Evolutionary conservation across 805 yeast genomes (phyloP), one percentile per base, ranked within the genome.

Genomic region (Cyberlindnera euphorbiae): DNA sequence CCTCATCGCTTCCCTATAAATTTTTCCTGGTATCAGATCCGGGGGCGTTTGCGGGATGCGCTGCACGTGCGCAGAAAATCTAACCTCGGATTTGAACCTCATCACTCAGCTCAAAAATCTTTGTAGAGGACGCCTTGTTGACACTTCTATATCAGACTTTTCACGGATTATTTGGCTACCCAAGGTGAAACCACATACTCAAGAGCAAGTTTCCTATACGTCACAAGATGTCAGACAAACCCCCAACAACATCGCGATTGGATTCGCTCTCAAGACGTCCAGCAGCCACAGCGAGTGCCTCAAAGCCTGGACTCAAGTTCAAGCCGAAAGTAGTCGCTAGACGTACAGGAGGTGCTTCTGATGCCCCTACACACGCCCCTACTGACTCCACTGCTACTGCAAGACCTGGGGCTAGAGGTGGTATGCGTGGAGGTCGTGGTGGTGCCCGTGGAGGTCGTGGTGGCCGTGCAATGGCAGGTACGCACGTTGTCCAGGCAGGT

Each of bases 301-400:
- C 63, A 2, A 75, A 76, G 49, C 73, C 84, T 7, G 67, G 76
- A 3, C 62, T 82, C 42, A 81, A 82, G 58, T 89, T 89, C 62
- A 78, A 79, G 58, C 97, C 97, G 3, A 89, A 89, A 58, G 80
- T 71, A 2, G 95, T 89, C 28, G 88, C 88, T 0, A 69, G 97
- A 60, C 77, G 86, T 55, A 64, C 87, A 9, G 96, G 87, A 49
- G 67, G 96, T 56, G 95, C 78, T 16, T 78, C 83, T 18, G 73
- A 75, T 36, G 89, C 88, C 0, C 87, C 88, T 5, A 33, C 32
- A 6, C 34, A 29, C 28, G 42, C 30, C 5, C 41, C 47, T 14
- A 47, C 43, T 1, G 38, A 33, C 5, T 17, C 22, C 5, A 32
- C 12, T 12, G 8, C 18, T 8, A 12, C 31, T 15, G 12, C n/a